Evolutionary conservation across 2,329 filamentous ascomycete genomes (phyloP).

Genomic region (Cladophialophora yegresii): DNA sequence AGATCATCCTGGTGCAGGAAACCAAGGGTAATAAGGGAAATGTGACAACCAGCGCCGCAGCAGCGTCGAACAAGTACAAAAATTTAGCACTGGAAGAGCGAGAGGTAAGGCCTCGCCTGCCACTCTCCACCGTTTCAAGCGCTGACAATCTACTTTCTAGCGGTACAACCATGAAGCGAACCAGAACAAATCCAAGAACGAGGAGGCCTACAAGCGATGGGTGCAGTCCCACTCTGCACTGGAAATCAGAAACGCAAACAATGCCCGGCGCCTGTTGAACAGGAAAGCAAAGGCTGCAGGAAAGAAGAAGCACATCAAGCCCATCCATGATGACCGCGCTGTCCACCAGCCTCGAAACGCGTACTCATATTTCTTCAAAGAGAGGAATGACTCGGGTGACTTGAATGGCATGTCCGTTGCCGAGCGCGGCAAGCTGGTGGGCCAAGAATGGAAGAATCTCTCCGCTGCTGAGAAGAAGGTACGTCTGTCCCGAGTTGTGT

Average conservation of each 20-base stretch:
- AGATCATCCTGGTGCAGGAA: slow-evolving; percentile 36
- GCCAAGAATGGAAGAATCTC: slow-evolving; percentile 53
- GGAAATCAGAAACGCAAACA: slow-evolving; percentile 62
- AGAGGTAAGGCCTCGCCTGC: slow-evolving; percentile 41
- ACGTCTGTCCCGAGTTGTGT: slow-evolving; percentile 17
- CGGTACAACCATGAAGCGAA: slow-evolving; percentile 56
- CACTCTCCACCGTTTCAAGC: background rate
- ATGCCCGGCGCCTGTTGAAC: slow-evolving; percentile 50
- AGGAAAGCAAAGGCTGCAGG: slow-evolving; percentile 31
- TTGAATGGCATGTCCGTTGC: slow-evolving; percentile 48
- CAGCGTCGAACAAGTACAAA: slow-evolving; percentile 40
- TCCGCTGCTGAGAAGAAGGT: slow-evolving; percentile 43
- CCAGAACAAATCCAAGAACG: slow-evolving; percentile 49
- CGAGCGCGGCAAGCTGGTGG: slow-evolving; percentile 48
- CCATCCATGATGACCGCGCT: slow-evolving; percentile 57
- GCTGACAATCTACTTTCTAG: slow-evolving; percentile 43
- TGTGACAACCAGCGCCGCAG: slow-evolving; percentile 18
- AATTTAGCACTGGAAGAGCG: slow-evolving; percentile 40
- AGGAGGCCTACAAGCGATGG: slow-evolving; percentile 55
- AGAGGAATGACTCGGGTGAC: slow-evolving; percentile 53
- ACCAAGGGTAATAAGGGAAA: slow-evolving; percentile 3
- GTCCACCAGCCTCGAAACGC: slow-evolving; percentile 49
- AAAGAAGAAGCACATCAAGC: slow-evolving; percentile 21
- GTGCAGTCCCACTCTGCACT: slow-evolving; percentile 57
- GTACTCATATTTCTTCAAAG: slow-evolving; percentile 50